Evolutionary conservation across 2,329 filamentous ascomycete genomes (phyloP).

Genomic region (Botryotinia convoluta): DNA sequence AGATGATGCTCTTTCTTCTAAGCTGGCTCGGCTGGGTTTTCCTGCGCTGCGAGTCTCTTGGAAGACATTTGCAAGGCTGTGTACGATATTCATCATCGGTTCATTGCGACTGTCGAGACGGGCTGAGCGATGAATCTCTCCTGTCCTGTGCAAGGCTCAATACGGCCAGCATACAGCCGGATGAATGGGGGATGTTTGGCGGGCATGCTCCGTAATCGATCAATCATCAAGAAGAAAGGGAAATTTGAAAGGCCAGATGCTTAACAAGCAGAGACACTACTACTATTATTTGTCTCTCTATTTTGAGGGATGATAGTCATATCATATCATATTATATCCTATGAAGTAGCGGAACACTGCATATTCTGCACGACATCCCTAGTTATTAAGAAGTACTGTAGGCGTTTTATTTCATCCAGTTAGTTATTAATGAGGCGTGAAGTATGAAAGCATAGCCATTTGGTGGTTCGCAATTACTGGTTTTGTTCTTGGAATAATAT

Average conservation of each 20-base stretch:
- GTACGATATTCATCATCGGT: not conserved
- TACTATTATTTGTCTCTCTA: not conserved
- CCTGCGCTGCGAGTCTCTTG: not conserved
- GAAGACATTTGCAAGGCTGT: constrained; percentile 9
- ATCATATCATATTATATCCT: not conserved
- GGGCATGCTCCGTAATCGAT: not conserved
- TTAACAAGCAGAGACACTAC: not conserved
- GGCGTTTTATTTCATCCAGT: not conserved
- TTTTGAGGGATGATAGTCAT: not conserved
- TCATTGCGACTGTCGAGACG: not conserved
- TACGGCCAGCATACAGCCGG: constrained; percentile 1
- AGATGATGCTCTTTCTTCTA: not conserved
- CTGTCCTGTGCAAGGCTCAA: constrained; percentile 5
- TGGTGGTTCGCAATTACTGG: not conserved
- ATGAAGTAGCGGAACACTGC: not conserved
- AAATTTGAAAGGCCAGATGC: not conserved
- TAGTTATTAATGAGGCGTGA: not conserved
- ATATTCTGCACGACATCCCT: constrained; percentile 16
- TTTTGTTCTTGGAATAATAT: not conserved
- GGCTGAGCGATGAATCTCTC: not conserved
- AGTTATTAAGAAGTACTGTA: not conserved
- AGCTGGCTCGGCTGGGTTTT: not conserved
- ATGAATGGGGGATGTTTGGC: not conserved
- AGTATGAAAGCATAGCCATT: not conserved
- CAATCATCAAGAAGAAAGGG: not conserved